Base-by-base conservation (phyloP, 805 yeast species). In the Saccharomyces mikatae region DNA sequence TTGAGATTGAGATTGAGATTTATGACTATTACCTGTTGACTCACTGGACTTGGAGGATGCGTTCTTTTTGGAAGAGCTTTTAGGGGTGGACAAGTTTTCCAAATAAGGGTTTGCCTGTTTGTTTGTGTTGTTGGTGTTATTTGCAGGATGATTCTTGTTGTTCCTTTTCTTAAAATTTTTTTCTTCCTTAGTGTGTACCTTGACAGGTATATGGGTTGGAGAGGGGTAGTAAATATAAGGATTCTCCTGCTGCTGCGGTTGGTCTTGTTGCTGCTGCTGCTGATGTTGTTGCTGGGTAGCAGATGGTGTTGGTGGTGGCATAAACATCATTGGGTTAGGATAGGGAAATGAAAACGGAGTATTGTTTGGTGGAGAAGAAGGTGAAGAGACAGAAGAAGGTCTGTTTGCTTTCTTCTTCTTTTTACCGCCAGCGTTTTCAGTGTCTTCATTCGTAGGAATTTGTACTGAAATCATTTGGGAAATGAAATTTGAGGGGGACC, bases 41-140 rank as follows among this genome's bases (percentile, higher is more conserved):
- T 50, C 31, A 22, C 46, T 52, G 47, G 36, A 44, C 22, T 47
- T 50, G 14, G 44, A 41, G 17, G 27, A 17, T 13, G 49, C 4
- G 8, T 50, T 41, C 13, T 50, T 28, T n/a, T 21, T 32, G 36
- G 28, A 47, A 47, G 9, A 29, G 56, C 31, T 24, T 30, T 47
- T 41, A 8, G 51, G 6, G 36, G 50, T 44, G 2, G 41, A 4
- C 9, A 28, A 21, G 4, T 28, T 49, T 17, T 64, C 65, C 47
- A 63, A 49, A 50, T 64, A 65, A 29, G 68, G 68, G 36, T 65
- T 65, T 0, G 55, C 53, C 49, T 59, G 63, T 30, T 52, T 54
- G 44, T 55, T 59, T 41, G 29, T n/a, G 24, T 48, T 48, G 32
- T 48, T 28, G 9, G 30, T 14, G 21, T 26, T 21, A 48, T 14